Conservation (phyloP, 345 rosid genomes). For the Gossypium thurberi region DNA sequence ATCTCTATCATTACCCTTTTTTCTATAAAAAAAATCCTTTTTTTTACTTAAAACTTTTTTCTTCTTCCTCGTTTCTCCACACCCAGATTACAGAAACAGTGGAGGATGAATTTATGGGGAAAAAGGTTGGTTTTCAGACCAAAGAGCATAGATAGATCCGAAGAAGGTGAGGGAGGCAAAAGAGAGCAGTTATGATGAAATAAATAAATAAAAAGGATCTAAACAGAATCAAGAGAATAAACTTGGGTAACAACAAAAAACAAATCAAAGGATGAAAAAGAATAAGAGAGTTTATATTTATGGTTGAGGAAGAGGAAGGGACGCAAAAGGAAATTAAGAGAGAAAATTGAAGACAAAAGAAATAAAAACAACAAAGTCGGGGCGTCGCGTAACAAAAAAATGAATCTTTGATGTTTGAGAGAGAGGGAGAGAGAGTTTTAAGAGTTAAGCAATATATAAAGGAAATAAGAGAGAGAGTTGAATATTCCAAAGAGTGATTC, state of each 20-base stretch:
- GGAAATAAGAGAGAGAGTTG: slow-evolving; percentile 16
- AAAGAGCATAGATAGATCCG: slow-evolving; percentile 44
- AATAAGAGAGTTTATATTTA: background rate
- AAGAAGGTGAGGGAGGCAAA: background rate
- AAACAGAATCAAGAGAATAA: slow-evolving; percentile 65
- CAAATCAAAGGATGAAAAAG: background rate
- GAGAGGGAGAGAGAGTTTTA: slow-evolving; percentile 2
- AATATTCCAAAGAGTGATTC: slow-evolving; percentile 43
- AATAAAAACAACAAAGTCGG: slow-evolving; percentile 43
- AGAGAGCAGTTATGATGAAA: slow-evolving; percentile 3
- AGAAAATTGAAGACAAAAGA: background rate
- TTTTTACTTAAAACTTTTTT: background rate
- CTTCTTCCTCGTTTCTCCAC: background rate
- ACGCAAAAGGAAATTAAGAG: slow-evolving; percentile 3
- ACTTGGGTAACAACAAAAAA: slow-evolving; percentile 15
- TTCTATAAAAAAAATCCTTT: background rate
- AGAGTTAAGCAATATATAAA: background rate
- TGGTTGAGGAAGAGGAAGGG: background rate
- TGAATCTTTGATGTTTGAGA: slow-evolving; percentile 41
- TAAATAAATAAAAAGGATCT: slow-evolving; percentile 55
- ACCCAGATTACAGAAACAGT: background rate
- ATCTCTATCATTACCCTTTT: slow-evolving; percentile 12
- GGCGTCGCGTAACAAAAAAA: slow-evolving; percentile 63
- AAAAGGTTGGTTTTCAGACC: background rate
- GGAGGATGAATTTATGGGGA: background rate